A percentile compares a stretch with the other conserved stretches of the same genome.
These are phyloP conservation scores for Trypethelium eluteriae DNA, from an alignment of 495 filamentous ascomycete genomes.

Conservation along the genomic window DNA sequence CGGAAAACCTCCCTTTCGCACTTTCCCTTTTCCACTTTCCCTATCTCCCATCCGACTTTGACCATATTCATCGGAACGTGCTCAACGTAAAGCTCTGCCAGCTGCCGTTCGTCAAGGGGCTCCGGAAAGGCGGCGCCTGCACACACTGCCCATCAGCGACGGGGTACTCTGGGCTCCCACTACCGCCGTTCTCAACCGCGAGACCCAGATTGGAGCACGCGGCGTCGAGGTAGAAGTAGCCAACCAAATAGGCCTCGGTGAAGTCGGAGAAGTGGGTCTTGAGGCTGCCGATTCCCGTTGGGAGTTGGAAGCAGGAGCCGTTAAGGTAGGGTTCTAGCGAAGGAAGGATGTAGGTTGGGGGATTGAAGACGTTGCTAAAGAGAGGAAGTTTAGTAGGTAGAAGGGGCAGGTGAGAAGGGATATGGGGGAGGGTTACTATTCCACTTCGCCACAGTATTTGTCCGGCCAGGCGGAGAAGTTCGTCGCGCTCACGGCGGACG, in stretches of 20 bases:
- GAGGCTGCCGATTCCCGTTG: neutral
- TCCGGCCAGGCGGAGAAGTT: constrained; percentile 8
- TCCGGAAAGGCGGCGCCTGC: neutral
- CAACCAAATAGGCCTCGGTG: neutral
- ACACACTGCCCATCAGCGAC: neutral
- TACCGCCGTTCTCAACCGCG: neutral
- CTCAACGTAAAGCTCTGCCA: constrained; percentile 6
- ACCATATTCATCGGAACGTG: neutral
- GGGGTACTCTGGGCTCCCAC: neutral
- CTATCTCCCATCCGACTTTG: no score
- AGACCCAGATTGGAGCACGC: neutral
- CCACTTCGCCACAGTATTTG: neutral
- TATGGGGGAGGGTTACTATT: neutral
- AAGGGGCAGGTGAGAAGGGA: neutral
- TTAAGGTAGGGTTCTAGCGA: neutral
- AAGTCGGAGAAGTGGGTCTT: neutral
- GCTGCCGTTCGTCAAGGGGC: neutral
- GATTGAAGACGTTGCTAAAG: neutral
- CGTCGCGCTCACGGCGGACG: neutral
- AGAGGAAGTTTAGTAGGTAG: neutral
- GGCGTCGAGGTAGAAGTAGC: neutral
- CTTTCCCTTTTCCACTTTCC: no score
- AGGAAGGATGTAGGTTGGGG: neutral
- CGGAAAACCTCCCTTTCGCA: no score
- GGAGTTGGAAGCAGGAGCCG: constrained; percentile 1